A percentile compares a stretch with the other conserved stretches of the same genome.
phyloP scores from a whole-genome alignment of 2,329 filamentous ascomycete species.

The Sclerotiophoma versabilis region DNA sequence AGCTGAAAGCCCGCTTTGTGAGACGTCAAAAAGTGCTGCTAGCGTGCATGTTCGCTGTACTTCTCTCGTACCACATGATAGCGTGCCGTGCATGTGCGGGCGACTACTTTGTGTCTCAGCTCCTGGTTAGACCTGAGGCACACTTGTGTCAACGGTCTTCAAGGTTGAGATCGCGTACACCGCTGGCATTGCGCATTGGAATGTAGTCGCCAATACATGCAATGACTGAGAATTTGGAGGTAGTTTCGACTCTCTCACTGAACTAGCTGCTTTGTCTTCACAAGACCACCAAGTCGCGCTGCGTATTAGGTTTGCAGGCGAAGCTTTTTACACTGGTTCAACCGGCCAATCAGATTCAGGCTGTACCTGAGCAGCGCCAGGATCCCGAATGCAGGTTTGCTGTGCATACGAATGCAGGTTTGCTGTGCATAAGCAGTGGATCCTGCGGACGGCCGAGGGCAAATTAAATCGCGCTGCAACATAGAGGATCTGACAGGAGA shows the following conservation, averaged over 20 bases:
- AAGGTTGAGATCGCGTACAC: background rate
- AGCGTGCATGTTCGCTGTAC: constrained; percentile 9
- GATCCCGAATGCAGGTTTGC: constrained; percentile 14
- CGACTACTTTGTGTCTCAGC: constrained; percentile 13
- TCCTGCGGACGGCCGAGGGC: constrained; percentile 7
- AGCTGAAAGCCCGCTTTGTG: background rate
- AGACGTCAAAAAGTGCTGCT: background rate
- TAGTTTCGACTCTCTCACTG: background rate
- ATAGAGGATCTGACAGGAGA: constrained; percentile 7
- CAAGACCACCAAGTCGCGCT: background rate
- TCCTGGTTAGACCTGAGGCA: constrained; percentile 5
- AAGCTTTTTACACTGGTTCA: constrained; percentile 4
- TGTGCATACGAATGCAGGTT: constrained; percentile 17
- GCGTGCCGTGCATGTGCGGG: constrained; percentile 17
- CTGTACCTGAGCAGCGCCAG: constrained; percentile 18
- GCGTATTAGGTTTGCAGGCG: constrained; percentile 10
- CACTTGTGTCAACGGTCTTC: background rate
- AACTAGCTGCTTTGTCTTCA: background rate
- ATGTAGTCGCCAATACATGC: background rate
- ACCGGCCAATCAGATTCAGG: constrained; percentile 3
- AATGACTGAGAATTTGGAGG: background rate
- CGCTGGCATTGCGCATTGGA: background rate
- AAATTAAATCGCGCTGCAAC: constrained; percentile 18
- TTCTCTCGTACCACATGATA: constrained; percentile 10
- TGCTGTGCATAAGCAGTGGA: constrained; percentile 13